A percentile compares a stretch with the other conserved stretches of the same genome.
phyloP scores from a whole-genome alignment of 23 red algal genomes.

The Cyanidium caldarium region DNA sequence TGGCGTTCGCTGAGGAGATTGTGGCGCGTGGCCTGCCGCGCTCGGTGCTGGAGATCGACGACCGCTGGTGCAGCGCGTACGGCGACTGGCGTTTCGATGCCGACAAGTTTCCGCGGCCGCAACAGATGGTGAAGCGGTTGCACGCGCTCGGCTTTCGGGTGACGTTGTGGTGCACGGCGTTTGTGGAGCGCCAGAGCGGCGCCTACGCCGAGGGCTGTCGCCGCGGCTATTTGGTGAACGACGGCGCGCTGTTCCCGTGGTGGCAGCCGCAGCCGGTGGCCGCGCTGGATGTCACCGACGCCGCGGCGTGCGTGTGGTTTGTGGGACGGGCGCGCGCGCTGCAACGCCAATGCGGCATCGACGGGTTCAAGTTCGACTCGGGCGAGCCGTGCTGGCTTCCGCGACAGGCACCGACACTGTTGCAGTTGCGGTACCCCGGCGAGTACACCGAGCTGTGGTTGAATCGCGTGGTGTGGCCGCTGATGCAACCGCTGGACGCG shows the following conservation, averaged over 20 bases:
- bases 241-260: slow-evolving; percentile 34
- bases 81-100: slow-evolving; percentile 64
- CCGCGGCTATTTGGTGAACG: slow-evolving; percentile 14
- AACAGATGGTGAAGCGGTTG: slow-evolving; percentile 46
- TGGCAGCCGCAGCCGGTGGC: slow-evolving; percentile 67
- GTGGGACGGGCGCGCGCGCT: slow-evolving; percentile 23
- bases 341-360: slow-evolving; percentile 34
- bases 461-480: slow-evolving; percentile 8
- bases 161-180: slow-evolving; percentile 73
- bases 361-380: slow-evolving; percentile 96
- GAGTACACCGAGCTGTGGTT: slow-evolving; percentile 71
- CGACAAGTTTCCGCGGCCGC: slow-evolving; percentile 67
- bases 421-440: slow-evolving; percentile 25
- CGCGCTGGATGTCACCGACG: slow-evolving; percentile 54
- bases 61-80: slow-evolving; percentile 71
- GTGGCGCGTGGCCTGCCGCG: slow-evolving; percentile 28
- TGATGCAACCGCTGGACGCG: not conserved
- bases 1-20: slow-evolving; percentile 73
- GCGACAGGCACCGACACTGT: slow-evolving; percentile 7
- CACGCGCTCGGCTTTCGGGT: slow-evolving; percentile 71
- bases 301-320: slow-evolving; percentile 49
- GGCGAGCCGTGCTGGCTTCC: slow-evolving; percentile 86
- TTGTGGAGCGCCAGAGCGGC: slow-evolving; percentile 5
- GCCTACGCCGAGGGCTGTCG: slow-evolving; percentile 14
- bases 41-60: slow-evolving; percentile 81